These are phyloP conservation scores for Cyberlindnera mrakii DNA, from an alignment of 805 yeast genomes.

Conservation along the genomic window DNA sequence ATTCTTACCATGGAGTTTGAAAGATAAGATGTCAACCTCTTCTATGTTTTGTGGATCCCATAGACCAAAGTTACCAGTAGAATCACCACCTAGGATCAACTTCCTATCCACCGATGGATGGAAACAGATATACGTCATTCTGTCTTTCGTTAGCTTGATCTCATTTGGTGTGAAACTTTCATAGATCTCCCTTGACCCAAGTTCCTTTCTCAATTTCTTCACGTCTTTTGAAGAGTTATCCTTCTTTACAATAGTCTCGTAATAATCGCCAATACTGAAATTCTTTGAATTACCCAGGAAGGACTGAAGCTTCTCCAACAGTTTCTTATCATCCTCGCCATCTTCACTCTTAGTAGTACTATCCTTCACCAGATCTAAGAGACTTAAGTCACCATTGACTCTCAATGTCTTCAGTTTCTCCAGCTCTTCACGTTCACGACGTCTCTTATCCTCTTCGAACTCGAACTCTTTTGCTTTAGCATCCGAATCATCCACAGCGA, in stretches of 20 bases:
- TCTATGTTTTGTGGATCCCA: constrained; percentile 62
- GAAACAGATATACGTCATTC: constrained; percentile 68
- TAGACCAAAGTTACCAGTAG: constrained; percentile 77
- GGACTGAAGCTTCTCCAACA: constrained; percentile 25
- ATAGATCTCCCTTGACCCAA: constrained; percentile 45
- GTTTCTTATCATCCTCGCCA: constrained; percentile 28
- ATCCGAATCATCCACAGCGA: constrained; percentile 47
- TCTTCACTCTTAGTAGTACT: constrained; percentile 30
- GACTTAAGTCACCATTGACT: constrained; percentile 57
- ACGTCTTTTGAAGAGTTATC: constrained; percentile 35
- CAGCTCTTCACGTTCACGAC: constrained; percentile 33
- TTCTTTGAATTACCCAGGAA: constrained; percentile 22
- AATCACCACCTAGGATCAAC: constrained; percentile 81
- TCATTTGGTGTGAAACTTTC: constrained; percentile 61
- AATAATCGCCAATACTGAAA: constrained; percentile 68
- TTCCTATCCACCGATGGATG: constrained; percentile 67
- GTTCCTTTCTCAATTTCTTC: constrained; percentile 43
- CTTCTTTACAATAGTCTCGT: constrained; percentile 41
- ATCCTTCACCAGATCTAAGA: constrained; percentile 50
- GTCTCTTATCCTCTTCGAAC: constrained; percentile 21
- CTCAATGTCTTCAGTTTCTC: constrained; percentile 51
- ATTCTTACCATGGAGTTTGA: constrained; percentile 72
- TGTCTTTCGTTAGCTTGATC: constrained; percentile 57
- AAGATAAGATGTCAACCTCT: constrained; percentile 48
- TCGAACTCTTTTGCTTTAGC: constrained; percentile 19